Evolutionary conservation across 768 basidiomycete genomes (phyloP).

Genomic region (Lentinula sp.): DNA sequence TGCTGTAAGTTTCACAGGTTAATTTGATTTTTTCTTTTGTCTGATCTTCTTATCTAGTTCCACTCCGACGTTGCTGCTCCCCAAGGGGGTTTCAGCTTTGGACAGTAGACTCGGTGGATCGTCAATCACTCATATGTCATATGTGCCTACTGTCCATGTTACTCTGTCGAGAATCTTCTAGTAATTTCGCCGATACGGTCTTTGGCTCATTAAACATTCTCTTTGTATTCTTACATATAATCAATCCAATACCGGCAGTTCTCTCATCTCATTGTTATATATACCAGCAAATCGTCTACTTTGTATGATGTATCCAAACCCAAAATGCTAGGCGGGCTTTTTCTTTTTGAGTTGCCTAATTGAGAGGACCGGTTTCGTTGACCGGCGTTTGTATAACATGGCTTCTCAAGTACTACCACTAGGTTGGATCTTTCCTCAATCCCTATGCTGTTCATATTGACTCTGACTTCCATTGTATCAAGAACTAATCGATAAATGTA

Average conservation of each 20-base stretch:
- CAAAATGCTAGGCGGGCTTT: not conserved
- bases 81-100: slow-evolving; percentile 95
- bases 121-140: not conserved
- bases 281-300: not conserved
- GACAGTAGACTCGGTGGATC: slow-evolving; percentile 33
- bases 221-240: not conserved
- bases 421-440: slow-evolving; percentile 36
- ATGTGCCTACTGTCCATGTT: too few species aligned
- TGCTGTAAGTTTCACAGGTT: slow-evolving; percentile 42
- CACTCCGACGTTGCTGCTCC: slow-evolving; percentile 82
- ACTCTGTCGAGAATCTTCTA: not conserved
- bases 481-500: slow-evolving; percentile 97
- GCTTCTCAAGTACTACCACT: slow-evolving; percentile 93
- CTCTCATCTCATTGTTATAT: not conserved
- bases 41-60: slow-evolving; percentile 44
- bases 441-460: not conserved
- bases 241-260: not conserved
- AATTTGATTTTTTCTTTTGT: slow-evolving; percentile 1
- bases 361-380: not conserved
- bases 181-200: not conserved
- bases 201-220: not conserved
- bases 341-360: not conserved
- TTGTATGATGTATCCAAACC: not conserved
- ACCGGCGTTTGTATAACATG: slow-evolving; percentile 37
- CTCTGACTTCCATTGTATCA: not conserved